Conservation (phyloP, 768 basidiomycete genomes). For the Mycena galopus region DNA sequence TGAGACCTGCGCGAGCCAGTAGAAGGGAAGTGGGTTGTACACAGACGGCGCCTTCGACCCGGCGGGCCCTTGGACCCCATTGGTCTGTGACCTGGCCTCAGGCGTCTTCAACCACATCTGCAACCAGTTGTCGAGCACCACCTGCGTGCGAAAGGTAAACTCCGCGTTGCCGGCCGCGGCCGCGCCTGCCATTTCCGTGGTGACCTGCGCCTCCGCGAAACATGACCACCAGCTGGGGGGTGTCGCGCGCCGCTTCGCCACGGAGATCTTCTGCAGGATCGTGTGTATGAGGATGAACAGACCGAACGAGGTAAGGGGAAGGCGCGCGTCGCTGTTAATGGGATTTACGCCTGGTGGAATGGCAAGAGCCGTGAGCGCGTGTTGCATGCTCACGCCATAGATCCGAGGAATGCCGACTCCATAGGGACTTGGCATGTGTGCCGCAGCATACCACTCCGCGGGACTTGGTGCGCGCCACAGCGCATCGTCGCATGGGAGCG, state of each 20-base stretch:
- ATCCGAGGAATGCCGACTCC: slow-evolving; percentile 52
- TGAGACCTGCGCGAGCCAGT: slow-evolving; percentile 72
- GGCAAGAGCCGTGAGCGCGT: slow-evolving; percentile 51
- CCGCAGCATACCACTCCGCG: slow-evolving; percentile 60
- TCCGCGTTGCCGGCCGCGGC: background rate
- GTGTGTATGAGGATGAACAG: slow-evolving; percentile 61
- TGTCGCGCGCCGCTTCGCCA: slow-evolving; percentile 29
- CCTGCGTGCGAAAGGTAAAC: slow-evolving; percentile 54
- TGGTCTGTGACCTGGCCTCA: slow-evolving; percentile 48
- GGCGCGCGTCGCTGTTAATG: too few relatives aligned
- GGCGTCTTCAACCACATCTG: slow-evolving; percentile 64
- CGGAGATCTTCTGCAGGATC: slow-evolving; percentile 58
- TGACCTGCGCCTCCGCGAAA: background rate
- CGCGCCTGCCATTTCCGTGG: too few relatives aligned
- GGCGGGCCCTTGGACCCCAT: too few relatives aligned
- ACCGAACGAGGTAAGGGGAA: slow-evolving; percentile 47
- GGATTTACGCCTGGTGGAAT: background rate
- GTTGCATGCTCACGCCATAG: slow-evolving; percentile 54
- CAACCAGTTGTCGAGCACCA: slow-evolving; percentile 70
- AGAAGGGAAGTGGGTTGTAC: slow-evolving; percentile 66
- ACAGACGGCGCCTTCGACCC: slow-evolving; percentile 49
- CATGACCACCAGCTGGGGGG: slow-evolving; percentile 15
- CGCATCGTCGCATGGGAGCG: slow-evolving; percentile 68
- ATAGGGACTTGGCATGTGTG: slow-evolving; percentile 58
- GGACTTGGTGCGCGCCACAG: slow-evolving; percentile 64